A percentile compares a stretch with the other conserved stretches of the same genome.
Evolutionary conservation across 176 grass and related monocot genomes (phyloP).

Genomic region (Musa beccarii): DNA sequence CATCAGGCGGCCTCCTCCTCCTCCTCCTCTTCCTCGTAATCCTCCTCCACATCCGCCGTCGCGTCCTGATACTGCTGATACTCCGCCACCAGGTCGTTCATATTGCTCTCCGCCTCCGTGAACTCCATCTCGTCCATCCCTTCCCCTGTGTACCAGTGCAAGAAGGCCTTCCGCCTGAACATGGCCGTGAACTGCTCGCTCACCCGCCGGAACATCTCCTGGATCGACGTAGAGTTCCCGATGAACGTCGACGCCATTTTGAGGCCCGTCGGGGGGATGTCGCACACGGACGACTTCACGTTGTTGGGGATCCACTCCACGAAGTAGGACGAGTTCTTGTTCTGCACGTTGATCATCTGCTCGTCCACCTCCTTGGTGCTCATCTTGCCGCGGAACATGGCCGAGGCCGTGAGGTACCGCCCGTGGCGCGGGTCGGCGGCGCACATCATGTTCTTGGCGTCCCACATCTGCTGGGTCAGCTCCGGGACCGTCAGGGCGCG

Average conservation of each 20-base stretch:
- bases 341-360: slow-evolving; percentile 64
- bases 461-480: slow-evolving; percentile 40
- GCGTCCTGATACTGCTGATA: slow-evolving; percentile 99
- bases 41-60: slow-evolving; percentile 43
- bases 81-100: slow-evolving; percentile 92
- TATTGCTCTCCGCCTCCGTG: slow-evolving; percentile 97
- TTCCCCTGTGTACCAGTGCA: slow-evolving; percentile 75
- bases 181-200: slow-evolving; percentile 91
- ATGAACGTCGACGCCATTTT: slow-evolving; percentile 65
- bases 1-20: background rate
- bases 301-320: slow-evolving; percentile 74
- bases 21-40: slow-evolving; percentile 46
- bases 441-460: slow-evolving; percentile 42
- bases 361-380: slow-evolving; percentile 63
- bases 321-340: slow-evolving; percentile 61
- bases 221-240: slow-evolving; percentile 62
- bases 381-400: slow-evolving; percentile 64
- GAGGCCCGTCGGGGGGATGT: slow-evolving; percentile 37
- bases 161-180: slow-evolving; percentile 83
- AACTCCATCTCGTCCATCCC: slow-evolving; percentile 97
- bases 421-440: slow-evolving; percentile 38
- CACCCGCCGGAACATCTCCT: slow-evolving; percentile 81
- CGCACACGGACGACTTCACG: slow-evolving; percentile 55
- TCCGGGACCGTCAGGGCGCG: slow-evolving; percentile 27
- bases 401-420: slow-evolving; percentile 45